Conservation (phyloP, 2,329 filamentous ascomycete species). For the Fusarium scirpi region DNA sequence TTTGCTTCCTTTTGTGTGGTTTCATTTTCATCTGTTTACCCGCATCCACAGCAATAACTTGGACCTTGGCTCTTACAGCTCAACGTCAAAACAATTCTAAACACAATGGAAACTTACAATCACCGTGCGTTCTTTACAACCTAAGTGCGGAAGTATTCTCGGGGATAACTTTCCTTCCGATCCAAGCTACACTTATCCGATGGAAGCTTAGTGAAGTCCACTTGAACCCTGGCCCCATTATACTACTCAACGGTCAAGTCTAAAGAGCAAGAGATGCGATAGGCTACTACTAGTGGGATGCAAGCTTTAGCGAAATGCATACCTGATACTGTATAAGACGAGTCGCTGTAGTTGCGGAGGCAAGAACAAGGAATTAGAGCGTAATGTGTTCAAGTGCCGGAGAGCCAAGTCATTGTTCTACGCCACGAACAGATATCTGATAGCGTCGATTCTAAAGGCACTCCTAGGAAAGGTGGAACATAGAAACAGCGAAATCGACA, state of each 20-base stretch:
- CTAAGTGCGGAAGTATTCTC: neutral
- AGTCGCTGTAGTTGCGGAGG: neutral
- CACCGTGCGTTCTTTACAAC: neutral
- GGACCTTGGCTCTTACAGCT: neutral
- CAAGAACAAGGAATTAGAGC: neutral
- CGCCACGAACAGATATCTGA: neutral
- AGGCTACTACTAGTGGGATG: neutral
- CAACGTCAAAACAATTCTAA: neutral
- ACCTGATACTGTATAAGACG: neutral
- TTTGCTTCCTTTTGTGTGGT: neutral
- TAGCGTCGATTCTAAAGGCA: too few species aligned
- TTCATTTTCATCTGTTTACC: neutral
- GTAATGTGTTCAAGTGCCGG: neutral
- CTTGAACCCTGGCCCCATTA: neutral
- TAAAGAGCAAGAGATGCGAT: neutral
- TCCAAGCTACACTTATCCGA: neutral
- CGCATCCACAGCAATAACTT: neutral
- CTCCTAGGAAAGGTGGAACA: conserved; percentile 11
- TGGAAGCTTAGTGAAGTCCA: neutral
- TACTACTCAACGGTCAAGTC: neutral
- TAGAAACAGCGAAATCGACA: conserved; percentile 23
- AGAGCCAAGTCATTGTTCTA: neutral
- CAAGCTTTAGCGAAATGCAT: neutral
- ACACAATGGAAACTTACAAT: neutral
- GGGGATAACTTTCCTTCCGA: neutral